A percentile compares a stretch with the other conserved stretches of the same genome.
Evolutionary conservation across 78 protist genomes (phyloP).

Genomic region (Cavenderia fasciculata): DNA sequence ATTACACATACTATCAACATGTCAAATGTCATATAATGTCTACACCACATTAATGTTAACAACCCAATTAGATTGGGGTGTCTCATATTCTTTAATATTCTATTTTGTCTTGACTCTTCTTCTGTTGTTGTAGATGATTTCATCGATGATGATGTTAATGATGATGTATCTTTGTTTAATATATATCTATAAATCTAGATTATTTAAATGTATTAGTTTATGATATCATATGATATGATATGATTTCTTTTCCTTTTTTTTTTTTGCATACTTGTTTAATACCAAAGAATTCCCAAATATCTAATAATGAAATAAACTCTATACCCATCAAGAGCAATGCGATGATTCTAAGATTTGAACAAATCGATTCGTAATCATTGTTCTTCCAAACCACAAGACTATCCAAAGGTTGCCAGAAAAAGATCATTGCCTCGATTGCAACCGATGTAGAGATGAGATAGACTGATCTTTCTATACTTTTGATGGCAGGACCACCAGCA

Average conservation of each 20-base stretch:
- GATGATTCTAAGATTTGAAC: not conserved
- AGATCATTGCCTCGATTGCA: not conserved
- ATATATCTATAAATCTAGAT: not conserved
- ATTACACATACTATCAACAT: not conserved
- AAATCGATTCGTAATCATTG: not conserved
- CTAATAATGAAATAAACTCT: not conserved
- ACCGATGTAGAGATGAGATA: not conserved
- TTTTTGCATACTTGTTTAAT: conserved; percentile 1
- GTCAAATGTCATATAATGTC: not conserved
- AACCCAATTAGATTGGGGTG: not conserved
- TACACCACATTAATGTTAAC: not conserved
- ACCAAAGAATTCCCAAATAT: not conserved
- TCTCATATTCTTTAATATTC: conserved; percentile 7
- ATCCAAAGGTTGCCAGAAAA: not conserved
- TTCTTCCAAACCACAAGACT: not conserved
- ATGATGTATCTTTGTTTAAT: not conserved
- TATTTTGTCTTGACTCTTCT: too few relatives aligned
- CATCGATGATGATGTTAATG: not conserved
- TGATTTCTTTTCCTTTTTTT: too few relatives aligned
- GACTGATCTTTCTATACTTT: not conserved
- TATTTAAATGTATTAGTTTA: not conserved
- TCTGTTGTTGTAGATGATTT: not conserved
- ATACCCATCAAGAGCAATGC: not conserved
- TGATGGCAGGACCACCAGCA: not conserved
- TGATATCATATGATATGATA: not conserved